phyloP scores from a whole-genome alignment of 2,329 filamentous ascomycete species.

The Colletotrichum sp. region DNA sequence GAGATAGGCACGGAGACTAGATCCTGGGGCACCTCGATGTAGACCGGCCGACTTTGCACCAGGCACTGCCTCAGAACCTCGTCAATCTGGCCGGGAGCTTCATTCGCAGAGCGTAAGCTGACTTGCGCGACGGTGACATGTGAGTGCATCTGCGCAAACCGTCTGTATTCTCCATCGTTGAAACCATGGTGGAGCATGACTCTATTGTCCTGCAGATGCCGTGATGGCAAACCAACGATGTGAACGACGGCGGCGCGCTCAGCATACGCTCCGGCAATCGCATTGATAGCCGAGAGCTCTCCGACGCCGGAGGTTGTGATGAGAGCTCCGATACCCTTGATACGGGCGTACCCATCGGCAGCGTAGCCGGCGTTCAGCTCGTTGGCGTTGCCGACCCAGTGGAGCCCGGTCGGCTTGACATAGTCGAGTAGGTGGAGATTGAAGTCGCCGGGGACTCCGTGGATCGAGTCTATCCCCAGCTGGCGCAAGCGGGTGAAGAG shows the following conservation, averaged over 20 bases:
- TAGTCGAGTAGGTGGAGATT: slow-evolving; percentile 42
- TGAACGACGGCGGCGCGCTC: slow-evolving; percentile 62
- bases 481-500: slow-evolving; percentile 64
- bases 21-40: slow-evolving; percentile 60
- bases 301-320: slow-evolving; percentile 68
- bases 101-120: slow-evolving; percentile 47
- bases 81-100: slow-evolving; percentile 56
- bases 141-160: slow-evolving; percentile 53
- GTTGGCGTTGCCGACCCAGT: slow-evolving; percentile 59
- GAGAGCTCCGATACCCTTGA: slow-evolving; percentile 54
- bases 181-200: slow-evolving; percentile 58
- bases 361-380: slow-evolving; percentile 64
- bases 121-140: slow-evolving; percentile 55
- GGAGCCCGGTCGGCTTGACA: slow-evolving; percentile 38
- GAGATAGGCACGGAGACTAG: slow-evolving; percentile 45
- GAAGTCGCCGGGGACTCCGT: slow-evolving; percentile 52
- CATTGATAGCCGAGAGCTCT: slow-evolving; percentile 62
- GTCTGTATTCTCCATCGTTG: slow-evolving; percentile 54
- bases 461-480: slow-evolving; percentile 62
- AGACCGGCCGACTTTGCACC: slow-evolving; percentile 59
- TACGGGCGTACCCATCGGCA: slow-evolving; percentile 61
- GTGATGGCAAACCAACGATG: slow-evolving; percentile 58
- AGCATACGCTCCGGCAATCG: slow-evolving; percentile 62
- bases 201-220: slow-evolving; percentile 45
- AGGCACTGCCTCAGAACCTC: slow-evolving; percentile 53